Conservation (phyloP, 495 filamentous ascomycete genomes). For the Penicillium herquei region DNA sequence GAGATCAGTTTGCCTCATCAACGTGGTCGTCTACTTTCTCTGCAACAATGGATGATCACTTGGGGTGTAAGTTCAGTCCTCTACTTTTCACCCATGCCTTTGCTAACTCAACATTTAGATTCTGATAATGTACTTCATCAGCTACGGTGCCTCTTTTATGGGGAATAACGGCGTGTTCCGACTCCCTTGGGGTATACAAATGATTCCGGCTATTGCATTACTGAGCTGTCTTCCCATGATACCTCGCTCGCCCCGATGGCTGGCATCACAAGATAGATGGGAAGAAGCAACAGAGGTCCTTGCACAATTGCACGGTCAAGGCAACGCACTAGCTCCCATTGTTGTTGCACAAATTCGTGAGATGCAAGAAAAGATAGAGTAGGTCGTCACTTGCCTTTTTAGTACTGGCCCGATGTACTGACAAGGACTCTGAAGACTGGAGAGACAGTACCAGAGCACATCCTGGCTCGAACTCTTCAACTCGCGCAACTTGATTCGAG, state of each 20-base stretch:
- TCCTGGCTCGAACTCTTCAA: slow-evolving; percentile 58
- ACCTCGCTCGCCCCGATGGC: slow-evolving; percentile 65
- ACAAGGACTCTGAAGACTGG: slow-evolving; percentile 9
- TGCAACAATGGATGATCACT: slow-evolving; percentile 25
- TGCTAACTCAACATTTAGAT: slow-evolving; percentile 6
- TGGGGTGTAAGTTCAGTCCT: slow-evolving; percentile 16
- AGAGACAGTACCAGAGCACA: slow-evolving; percentile 34
- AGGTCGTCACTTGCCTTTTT: background rate
- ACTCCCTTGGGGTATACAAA: slow-evolving; percentile 20
- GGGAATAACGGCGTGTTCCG: slow-evolving; percentile 15
- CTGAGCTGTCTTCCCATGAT: slow-evolving; percentile 49
- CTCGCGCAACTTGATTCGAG: slow-evolving; percentile 64
- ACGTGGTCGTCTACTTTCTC: slow-evolving; percentile 17
- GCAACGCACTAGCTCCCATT: slow-evolving; percentile 11
- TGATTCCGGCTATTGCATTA: slow-evolving; percentile 53
- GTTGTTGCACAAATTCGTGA: slow-evolving; percentile 15
- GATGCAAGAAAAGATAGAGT: slow-evolving; percentile 23
- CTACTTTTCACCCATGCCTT: background rate
- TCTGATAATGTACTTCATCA: slow-evolving; percentile 24
- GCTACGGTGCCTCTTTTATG: slow-evolving; percentile 18
- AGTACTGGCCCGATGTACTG: background rate
- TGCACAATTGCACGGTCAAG: slow-evolving; percentile 32
- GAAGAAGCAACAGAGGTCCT: slow-evolving; percentile 57
- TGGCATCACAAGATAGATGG: slow-evolving; percentile 56
- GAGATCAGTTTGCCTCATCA: slow-evolving; percentile 23